These are phyloP conservation scores for Saururus chinensis DNA, from an alignment of 164 flowering plant species.

Conservation along the genomic window DNA sequence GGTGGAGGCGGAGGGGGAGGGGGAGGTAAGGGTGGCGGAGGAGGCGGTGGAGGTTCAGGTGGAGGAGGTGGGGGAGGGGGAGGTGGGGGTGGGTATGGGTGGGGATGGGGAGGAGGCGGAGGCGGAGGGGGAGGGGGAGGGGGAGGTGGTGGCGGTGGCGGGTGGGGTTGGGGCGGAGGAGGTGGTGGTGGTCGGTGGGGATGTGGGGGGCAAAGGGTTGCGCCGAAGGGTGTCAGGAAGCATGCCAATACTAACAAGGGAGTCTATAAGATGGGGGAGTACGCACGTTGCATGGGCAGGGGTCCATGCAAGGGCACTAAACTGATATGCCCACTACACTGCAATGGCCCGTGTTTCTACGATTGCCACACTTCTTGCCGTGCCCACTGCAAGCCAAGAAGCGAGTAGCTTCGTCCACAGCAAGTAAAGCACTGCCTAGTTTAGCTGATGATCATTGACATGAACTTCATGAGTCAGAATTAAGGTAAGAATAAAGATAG, in stretches of 20 bases:
- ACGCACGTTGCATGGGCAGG: constrained; percentile 9
- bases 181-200: background rate
- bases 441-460: background rate
- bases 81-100: background rate
- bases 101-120: background rate
- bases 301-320: constrained; percentile 12
- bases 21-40: background rate
- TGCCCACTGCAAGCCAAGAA: constrained; percentile 4
- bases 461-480: background rate
- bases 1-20: background rate
- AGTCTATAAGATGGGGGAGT: constrained; percentile 6
- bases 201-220: background rate
- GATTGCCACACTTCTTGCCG: constrained; percentile 7
- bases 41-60: background rate
- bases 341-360: constrained; percentile 9
- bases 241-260: background rate
- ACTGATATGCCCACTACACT: constrained; percentile 7
- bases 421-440: background rate
- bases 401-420: background rate
- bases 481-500: no score
- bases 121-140: background rate
- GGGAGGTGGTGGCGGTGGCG: background rate
- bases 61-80: background rate
- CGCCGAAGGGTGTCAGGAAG: background rate
- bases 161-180: constrained; percentile 2